Base-by-base conservation (phyloP, 2,329 filamentous ascomycete species). In the Fusarium verticillioides region DNA sequence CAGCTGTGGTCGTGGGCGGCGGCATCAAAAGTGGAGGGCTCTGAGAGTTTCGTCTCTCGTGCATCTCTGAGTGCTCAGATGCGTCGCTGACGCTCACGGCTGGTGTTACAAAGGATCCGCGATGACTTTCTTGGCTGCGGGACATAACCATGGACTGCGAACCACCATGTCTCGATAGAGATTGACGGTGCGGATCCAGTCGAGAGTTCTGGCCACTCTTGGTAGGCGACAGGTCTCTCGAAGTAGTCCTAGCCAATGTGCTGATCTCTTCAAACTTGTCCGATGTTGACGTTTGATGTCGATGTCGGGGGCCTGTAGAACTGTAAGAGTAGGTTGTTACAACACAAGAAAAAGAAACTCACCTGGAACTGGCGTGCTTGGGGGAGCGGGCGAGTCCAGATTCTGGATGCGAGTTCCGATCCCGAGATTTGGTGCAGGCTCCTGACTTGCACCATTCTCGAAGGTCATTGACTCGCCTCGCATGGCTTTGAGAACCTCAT, bases 401-500 rank as follows among this genome's bases (percentile, higher is more conserved):
- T 83, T 89, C 67, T 89, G 88, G 23, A 90, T 86, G 18, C 88
- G 82, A 42, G 82, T 85, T 26, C 83, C 81, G 6, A 89, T 71
- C 4, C 82, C 83, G 5, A 85, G 74, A 9, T 82, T 72, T 39
- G 86, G 81, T 34, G 80, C 83, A 7, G 81, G 78, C 28, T 82
- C 79, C 32, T 79, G 76, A 53, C 81, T 82, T 54, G 82, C 78
- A 26, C 85, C 75, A 16, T 83, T 82, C 43, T 88, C 85, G 53
- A 87, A 79, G 47, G 80, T 83, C 42, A 74, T 19, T 74, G 82
- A 89, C 84, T 93, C 92, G 42, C 89, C 91, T 75, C 93, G 92
- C 82, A 97, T 94, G 5, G 90, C 93, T 15, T 87, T 87, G 43
- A 98, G 82, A 4, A 99, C 96, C 64, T 98, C 95, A 50, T 91